Conservation (phyloP, 1,284 basidiomycete species). For the Sanghuangporus sanghuang region DNA sequence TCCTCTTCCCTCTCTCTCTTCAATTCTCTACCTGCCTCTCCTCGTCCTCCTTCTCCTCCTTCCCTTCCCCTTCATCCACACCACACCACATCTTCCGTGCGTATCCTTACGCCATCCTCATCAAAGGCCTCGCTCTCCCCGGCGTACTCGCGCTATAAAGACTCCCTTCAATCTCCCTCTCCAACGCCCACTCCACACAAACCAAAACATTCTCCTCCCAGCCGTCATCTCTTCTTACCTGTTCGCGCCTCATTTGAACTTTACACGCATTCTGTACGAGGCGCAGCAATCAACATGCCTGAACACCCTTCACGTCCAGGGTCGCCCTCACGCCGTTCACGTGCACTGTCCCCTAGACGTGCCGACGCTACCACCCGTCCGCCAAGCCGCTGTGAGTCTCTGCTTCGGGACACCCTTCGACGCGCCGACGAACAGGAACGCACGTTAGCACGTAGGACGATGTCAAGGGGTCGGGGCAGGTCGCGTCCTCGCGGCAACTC, state of each 20-base stretch:
- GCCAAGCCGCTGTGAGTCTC: conserved; percentile 42
- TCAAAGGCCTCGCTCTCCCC: conserved; percentile 13
- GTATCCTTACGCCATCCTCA: conserved; percentile 10
- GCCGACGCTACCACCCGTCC: conserved; percentile 7
- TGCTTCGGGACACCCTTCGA: conserved; percentile 53
- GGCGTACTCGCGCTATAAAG: neutral
- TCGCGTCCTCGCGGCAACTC: conserved; percentile 15
- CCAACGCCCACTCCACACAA: neutral
- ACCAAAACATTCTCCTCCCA: conserved; percentile 5
- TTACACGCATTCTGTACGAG: conserved; percentile 4
- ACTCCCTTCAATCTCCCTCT: neutral
- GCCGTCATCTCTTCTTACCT: conserved; percentile 8
- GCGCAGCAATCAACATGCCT: neutral
- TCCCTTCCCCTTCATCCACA: neutral
- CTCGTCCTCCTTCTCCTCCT: conserved; percentile 3
- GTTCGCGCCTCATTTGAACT: conserved; percentile 8
- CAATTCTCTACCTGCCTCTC: neutral
- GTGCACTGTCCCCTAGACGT: conserved; percentile 11
- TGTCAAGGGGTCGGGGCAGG: conserved; percentile 20
- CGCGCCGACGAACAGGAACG: conserved; percentile 40
- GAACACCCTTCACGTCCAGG: conserved; percentile 5
- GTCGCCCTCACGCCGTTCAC: conserved; percentile 8
- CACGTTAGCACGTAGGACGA: conserved; percentile 14
- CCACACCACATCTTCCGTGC: neutral
- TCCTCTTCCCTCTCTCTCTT: neutral